phyloP scores from a whole-genome alignment of 2,329 filamentous ascomycete genomes.

The Ascomycota sp. region DNA sequence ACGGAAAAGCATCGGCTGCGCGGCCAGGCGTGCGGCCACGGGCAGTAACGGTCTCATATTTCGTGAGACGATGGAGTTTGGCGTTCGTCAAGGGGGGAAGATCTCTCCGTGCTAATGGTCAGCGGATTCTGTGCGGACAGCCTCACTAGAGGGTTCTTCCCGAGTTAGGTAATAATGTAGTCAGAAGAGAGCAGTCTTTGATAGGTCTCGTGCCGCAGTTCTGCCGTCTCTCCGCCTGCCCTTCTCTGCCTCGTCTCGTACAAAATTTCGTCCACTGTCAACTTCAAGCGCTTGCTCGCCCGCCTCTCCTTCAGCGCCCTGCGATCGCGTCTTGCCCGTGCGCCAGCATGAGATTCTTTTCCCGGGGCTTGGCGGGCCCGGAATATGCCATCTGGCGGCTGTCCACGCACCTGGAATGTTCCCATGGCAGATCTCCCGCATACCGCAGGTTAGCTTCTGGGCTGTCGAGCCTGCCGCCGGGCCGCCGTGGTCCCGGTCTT shows the following conservation, averaged over 20 bases:
- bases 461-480: slow-evolving; percentile 10
- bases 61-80: no score
- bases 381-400: slow-evolving; percentile 21
- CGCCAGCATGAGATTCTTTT: slow-evolving; percentile 24
- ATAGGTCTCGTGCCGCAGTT: slow-evolving; percentile 8
- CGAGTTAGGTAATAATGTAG: no score
- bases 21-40: slow-evolving; percentile 15
- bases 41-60: no score
- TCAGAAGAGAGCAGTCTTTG: no score
- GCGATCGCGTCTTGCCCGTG: slow-evolving; percentile 9
- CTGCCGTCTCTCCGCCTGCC: slow-evolving; percentile 14
- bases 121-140: no score
- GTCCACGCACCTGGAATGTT: slow-evolving; percentile 14
- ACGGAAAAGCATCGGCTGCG: slow-evolving; percentile 14
- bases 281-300: no score
- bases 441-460: slow-evolving; percentile 25
- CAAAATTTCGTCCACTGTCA: slow-evolving; percentile 13
- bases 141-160: no score
- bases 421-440: slow-evolving; percentile 24
- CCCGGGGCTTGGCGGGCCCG: slow-evolving; percentile 20
- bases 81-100: no score
- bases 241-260: slow-evolving; percentile 7
- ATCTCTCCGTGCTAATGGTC: no score
- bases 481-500: slow-evolving; percentile 8
- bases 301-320: neutral